Base-by-base conservation (phyloP, 768 basidiomycete genomes). In the Kwoniella botswanensis region DNA sequence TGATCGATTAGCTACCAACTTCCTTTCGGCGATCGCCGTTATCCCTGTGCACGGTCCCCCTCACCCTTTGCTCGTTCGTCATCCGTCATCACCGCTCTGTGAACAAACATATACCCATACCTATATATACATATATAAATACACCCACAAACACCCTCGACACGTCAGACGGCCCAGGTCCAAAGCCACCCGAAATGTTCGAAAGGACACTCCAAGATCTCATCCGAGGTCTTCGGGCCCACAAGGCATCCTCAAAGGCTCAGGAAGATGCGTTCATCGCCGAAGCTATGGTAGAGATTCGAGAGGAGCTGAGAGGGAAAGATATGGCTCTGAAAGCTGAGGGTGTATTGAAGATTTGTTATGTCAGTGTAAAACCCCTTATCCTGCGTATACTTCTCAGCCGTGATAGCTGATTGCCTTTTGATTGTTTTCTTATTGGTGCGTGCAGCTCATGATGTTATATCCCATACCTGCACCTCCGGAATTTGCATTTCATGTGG, bases 281-380 rank as follows among this genome's bases (percentile, higher is more conserved):
- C 65, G 97, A 98, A 50, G 83, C 82, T 0, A 80, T 84, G 70
- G 72, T 71, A 9, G 84, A 84, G 86, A 96, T 97, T 77, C 87
- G 93, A 75, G 87, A 88, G 70, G 97, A 99, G 85, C 90, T 98
- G 80, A 92, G 90, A 85, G 89, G 88, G 79, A 93, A 93, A 77
- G 97, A 98, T 81, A 96, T 98, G 93, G 93, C 93, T 74, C 87
- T 98, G 76, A 99, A 99, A 85, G 94, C 94, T 0, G 94, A 88
- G 15, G 97, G 96, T 0, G 90, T 98, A 42, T 86, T 98, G 83
- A 99, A 99, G 85, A 89, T 98, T 71, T 93, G 93, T 77, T 99
- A 98, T 85, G 96, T 97, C 85, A 83, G 94, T 90, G 15, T 42
- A 24, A 6, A 56, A 1, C 18, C 21, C 46, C 52, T 24, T 4